A percentile compares a stretch with the other conserved stretches of the same genome.
phyloP scores from a whole-genome alignment of 176 grass and related monocot species.

The Poa pratensis region DNA sequence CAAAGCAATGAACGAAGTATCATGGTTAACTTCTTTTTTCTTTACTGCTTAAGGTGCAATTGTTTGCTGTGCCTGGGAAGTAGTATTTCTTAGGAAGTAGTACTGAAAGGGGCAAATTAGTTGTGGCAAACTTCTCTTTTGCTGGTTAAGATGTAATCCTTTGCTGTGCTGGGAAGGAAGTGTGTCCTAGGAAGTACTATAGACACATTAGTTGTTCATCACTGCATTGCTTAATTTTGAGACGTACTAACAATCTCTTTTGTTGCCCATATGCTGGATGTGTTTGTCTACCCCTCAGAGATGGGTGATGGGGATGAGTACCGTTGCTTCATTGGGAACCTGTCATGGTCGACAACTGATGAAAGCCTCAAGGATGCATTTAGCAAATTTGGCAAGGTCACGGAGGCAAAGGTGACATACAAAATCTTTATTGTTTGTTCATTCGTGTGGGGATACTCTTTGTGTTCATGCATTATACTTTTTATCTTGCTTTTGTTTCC shows the following conservation, averaged over 20 bases:
- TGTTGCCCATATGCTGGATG: background rate
- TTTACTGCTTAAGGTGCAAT: background rate
- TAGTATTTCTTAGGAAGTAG: background rate
- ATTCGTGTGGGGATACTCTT: background rate
- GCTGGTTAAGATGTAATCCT: background rate
- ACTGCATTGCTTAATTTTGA: background rate
- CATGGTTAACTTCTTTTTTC: background rate
- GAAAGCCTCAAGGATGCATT: conserved; percentile 79
- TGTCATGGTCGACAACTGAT: conserved; percentile 87
- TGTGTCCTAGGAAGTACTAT: background rate
- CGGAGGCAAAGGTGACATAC: conserved; percentile 78
- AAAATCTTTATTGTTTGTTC: background rate
- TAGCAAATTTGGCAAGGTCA: conserved; percentile 69
- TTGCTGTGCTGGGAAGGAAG: background rate
- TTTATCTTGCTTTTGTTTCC: background rate
- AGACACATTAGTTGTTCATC: background rate
- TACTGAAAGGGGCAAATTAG: no score
- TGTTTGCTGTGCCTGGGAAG: background rate
- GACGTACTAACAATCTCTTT: background rate
- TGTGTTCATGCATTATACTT: background rate
- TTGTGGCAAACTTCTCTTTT: no score
- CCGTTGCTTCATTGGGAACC: conserved; percentile 92
- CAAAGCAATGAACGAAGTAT: background rate
- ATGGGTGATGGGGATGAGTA: conserved; percentile 76
- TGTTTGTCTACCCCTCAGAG: background rate